phyloP scores from a whole-genome alignment of 176 grass and related monocot genomes.

The Triticum turgidum region DNA sequence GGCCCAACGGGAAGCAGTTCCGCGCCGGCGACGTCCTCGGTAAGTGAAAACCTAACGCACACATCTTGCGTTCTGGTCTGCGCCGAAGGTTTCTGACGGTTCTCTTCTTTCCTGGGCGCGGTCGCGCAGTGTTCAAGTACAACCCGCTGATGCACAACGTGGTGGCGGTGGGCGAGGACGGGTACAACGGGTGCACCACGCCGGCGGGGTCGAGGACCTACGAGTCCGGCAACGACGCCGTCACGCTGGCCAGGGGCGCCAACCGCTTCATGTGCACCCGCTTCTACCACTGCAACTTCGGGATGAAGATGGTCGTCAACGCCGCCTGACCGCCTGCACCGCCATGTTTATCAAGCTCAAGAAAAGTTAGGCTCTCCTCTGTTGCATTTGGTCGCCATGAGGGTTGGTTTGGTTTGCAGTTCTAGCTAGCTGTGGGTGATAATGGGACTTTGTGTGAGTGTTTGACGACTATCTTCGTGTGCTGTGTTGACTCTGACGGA shows the following conservation, averaged over 20 bases:
- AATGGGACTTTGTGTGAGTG: background rate
- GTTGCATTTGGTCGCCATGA: background rate
- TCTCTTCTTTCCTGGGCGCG: background rate
- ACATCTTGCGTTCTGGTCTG: background rate
- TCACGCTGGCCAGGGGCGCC: slow-evolving; percentile 39
- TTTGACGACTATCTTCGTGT: background rate
- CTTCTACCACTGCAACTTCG: slow-evolving; percentile 42
- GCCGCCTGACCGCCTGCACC: background rate
- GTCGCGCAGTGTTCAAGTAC: slow-evolving; percentile 60
- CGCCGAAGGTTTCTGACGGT: background rate
- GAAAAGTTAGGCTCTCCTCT: too few species aligned
- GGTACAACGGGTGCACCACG: slow-evolving; percentile 44
- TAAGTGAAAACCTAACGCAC: background rate
- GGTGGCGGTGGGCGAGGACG: slow-evolving; percentile 41
- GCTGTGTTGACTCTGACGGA: background rate
- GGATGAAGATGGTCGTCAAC: slow-evolving; percentile 49
- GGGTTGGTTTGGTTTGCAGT: background rate
- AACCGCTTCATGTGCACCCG: slow-evolving; percentile 58
- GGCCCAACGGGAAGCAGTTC: slow-evolving; percentile 76
- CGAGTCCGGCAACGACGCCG: slow-evolving; percentile 36
- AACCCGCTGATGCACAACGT: slow-evolving; percentile 55
- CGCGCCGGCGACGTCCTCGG: slow-evolving; percentile 44
- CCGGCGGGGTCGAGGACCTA: slow-evolving; percentile 32
- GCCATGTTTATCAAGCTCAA: too few species aligned
- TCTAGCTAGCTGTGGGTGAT: too few species aligned